Evolutionary conservation across 2,329 filamentous ascomycete genomes (phyloP).

Genomic region (Achaetomium macrosporum): DNA sequence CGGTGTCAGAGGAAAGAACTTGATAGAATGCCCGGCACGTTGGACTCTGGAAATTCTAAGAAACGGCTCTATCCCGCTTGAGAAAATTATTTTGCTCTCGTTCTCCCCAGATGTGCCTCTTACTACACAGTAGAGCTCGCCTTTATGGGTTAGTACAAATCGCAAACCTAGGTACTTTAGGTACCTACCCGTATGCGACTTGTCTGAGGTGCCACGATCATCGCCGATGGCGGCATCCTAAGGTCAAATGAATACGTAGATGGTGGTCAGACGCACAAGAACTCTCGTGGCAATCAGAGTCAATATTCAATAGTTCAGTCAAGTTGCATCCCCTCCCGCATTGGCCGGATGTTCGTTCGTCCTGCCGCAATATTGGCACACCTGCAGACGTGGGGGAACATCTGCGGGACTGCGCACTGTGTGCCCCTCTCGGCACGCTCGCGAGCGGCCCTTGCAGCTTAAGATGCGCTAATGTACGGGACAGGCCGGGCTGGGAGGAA

Average conservation of each 20-base stretch:
- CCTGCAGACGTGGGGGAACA: constrained; percentile 3
- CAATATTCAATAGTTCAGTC: constrained; percentile 13
- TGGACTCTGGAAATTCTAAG: no score
- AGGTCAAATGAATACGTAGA: constrained; percentile 10
- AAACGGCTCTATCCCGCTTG: no score
- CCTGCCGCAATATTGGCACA: constrained; percentile 13
- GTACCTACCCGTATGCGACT: no score
- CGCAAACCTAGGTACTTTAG: no score
- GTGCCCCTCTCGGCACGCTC: neutral
- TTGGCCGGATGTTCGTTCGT: neutral
- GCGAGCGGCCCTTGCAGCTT: neutral
- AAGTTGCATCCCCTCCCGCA: constrained; percentile 5
- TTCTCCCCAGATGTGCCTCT: no score
- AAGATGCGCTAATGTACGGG: neutral
- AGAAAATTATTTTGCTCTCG: no score
- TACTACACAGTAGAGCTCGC: no score
- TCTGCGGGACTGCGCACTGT: constrained; percentile 11
- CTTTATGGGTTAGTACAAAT: no score
- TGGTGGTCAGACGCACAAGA: constrained; percentile 4
- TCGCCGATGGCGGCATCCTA: constrained; percentile 6
- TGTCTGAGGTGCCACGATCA: no score
- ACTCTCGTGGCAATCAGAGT: neutral
- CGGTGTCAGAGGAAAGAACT: no score
- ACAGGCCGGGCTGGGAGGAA: neutral
- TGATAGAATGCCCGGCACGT: no score